phyloP scores from a whole-genome alignment of 2,329 filamentous ascomycete species.

The Lasiodiplodia gonubiensis region DNA sequence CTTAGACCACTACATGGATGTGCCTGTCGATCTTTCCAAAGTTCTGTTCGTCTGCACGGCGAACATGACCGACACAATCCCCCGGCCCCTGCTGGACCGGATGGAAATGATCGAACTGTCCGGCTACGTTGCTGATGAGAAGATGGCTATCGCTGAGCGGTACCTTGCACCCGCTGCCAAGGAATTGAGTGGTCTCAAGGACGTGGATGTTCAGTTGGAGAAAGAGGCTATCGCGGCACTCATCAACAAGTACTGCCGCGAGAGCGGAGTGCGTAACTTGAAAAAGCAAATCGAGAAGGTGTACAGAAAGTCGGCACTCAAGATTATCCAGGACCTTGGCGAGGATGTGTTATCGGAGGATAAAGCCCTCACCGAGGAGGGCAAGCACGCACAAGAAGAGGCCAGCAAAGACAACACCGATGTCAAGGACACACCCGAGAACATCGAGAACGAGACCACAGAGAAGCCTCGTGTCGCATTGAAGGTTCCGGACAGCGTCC shows the following conservation, averaged over 20 bases:
- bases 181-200: slow-evolving; percentile 86
- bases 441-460: slow-evolving; percentile 64
- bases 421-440: slow-evolving; percentile 65
- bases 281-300: slow-evolving; percentile 99
- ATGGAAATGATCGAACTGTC: slow-evolving; percentile 98
- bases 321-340: slow-evolving; percentile 93
- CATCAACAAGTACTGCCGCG: slow-evolving; percentile 97
- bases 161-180: slow-evolving; percentile 95
- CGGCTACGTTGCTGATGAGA: slow-evolving; percentile 96
- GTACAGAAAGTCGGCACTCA: slow-evolving; percentile 94
- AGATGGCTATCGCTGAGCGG: slow-evolving; percentile 95
- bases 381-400: slow-evolving; percentile 76
- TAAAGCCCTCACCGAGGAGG: slow-evolving; percentile 82
- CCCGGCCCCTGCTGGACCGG: slow-evolving; percentile 87
- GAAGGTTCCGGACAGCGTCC: slow-evolving; percentile 83
- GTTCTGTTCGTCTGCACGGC: slow-evolving; percentile 98
- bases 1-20: slow-evolving; percentile 97
- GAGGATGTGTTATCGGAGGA: slow-evolving; percentile 82
- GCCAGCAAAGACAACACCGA: slow-evolving; percentile 69
- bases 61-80: slow-evolving; percentile 98
- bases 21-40: slow-evolving; percentile 95
- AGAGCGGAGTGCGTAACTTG: slow-evolving; percentile 94
- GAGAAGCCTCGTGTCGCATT: slow-evolving; percentile 75
- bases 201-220: slow-evolving; percentile 86
- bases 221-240: slow-evolving; percentile 91